phyloP scores from a whole-genome alignment of 192 early-diverging fungal genomes.

The Linnemannia schmuckeri region DNA sequence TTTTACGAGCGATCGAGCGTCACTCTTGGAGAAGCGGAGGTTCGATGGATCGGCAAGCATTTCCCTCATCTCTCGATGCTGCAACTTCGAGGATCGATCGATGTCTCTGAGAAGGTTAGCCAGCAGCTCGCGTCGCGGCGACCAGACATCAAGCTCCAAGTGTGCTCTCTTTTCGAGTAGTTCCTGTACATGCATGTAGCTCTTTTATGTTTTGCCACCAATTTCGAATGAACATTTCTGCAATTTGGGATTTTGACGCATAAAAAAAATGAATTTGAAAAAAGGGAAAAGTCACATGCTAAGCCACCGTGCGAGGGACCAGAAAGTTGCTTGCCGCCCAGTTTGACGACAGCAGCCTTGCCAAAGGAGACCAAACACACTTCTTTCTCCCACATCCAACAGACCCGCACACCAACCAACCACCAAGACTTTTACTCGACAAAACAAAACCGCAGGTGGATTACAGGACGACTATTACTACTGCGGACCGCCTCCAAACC shows the following conservation, averaged over 20 bases:
- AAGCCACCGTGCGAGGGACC: neutral
- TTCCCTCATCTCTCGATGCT: constrained; percentile 21
- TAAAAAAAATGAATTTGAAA: no score
- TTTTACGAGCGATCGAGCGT: constrained; percentile 36
- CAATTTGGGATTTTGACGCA: no score
- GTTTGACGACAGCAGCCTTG: neutral
- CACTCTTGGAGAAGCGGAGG: constrained; percentile 12
- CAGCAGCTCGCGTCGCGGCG: neutral
- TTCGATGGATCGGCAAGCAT: constrained; percentile 31
- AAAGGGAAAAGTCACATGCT: neutral
- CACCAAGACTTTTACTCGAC: neutral
- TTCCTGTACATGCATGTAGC: no score
- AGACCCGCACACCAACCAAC: neutral
- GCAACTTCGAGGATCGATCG: constrained; percentile 40
- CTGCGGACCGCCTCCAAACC: neutral
- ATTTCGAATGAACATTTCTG: no score
- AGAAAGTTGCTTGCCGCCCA: neutral
- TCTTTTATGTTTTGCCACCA: no score
- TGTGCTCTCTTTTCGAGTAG: constrained; percentile 39
- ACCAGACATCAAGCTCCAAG: constrained; percentile 16
- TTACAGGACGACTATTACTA: neutral
- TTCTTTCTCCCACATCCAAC: neutral
- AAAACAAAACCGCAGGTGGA: neutral
- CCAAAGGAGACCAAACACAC: neutral
- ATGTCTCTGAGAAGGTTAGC: constrained; percentile 3